Evolutionary conservation across 495 filamentous ascomycete species (phyloP).

Genomic region (Staphylotrichum tortipilum): DNA sequence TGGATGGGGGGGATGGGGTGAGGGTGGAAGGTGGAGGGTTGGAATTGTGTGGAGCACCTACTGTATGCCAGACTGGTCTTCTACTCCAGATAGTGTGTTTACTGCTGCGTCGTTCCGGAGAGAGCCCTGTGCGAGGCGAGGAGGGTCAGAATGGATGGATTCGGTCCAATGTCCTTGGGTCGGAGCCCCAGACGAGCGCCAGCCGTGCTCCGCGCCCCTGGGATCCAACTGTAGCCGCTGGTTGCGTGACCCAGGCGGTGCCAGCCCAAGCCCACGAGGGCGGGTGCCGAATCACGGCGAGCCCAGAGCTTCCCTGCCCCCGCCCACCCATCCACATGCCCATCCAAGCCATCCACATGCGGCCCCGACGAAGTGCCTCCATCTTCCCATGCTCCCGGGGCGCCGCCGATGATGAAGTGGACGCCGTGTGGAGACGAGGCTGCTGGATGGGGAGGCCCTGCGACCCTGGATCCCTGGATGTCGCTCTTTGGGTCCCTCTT

Average conservation of each 20-base stretch:
- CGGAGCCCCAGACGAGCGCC: constrained; percentile 10
- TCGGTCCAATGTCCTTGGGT: no score
- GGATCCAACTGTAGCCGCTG: constrained; percentile 5
- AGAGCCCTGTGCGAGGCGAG: no score
- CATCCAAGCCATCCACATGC: background rate
- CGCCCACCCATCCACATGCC: no score
- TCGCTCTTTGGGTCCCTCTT: no score
- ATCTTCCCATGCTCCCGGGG: background rate
- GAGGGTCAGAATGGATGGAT: no score
- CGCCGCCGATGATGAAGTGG: no score
- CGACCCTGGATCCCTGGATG: no score
- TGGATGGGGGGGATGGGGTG: no score
- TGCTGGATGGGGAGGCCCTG: no score
- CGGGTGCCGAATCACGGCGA: background rate
- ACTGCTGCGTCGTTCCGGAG: background rate
- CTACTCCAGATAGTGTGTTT: constrained; percentile 1
- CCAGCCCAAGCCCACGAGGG: constrained; percentile 6
- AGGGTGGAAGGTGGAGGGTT: constrained; percentile 1
- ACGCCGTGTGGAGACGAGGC: background rate
- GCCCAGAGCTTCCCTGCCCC: constrained; percentile 2
- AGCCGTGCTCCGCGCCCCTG: constrained; percentile 12
- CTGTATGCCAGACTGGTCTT: background rate
- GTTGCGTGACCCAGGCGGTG: background rate
- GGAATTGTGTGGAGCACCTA: constrained; percentile 1
- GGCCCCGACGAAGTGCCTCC: background rate